phyloP scores from a whole-genome alignment of 306 rosid genomes.

The Dicorynia guianensis region DNA sequence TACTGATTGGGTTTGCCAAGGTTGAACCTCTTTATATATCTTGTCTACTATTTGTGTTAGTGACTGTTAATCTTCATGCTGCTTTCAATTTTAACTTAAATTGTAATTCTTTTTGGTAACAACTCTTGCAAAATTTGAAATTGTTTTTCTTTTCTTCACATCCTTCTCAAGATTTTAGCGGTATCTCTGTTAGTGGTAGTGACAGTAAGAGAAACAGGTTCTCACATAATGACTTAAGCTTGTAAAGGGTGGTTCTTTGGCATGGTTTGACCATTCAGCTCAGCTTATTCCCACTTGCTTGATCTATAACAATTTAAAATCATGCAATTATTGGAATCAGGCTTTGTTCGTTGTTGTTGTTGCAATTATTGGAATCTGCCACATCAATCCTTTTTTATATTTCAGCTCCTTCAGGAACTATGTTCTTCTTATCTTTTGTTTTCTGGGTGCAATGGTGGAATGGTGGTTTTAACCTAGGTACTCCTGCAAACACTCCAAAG shows the following conservation, averaged over 20 bases:
- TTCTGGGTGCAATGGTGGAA: no score
- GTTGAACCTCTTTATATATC: conserved; percentile 21
- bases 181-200: neutral
- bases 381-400: neutral
- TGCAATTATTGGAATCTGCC: conserved; percentile 15
- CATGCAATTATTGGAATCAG: conserved; percentile 13
- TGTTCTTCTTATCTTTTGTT: no score
- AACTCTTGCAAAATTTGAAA: conserved; percentile 26
- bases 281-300: conserved; percentile 2
- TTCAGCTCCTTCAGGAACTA: no score
- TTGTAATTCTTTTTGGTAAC: conserved; percentile 24
- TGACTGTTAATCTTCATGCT: neutral
- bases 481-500: no score
- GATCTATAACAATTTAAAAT: neutral
- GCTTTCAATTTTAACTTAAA: conserved; percentile 20
- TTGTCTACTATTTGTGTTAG: conserved; percentile 19
- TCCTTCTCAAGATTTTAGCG: neutral
- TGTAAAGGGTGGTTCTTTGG: conserved; percentile 3
- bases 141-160: neutral
- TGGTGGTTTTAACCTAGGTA: no score
- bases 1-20: conserved; percentile 24
- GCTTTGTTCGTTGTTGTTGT: no score
- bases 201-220: neutral
- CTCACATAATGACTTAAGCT: neutral
- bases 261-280: conserved; percentile 2